Base-by-base conservation (phyloP, 2,329 filamentous ascomycete species). In the Aspergillus chevalieri region DNA sequence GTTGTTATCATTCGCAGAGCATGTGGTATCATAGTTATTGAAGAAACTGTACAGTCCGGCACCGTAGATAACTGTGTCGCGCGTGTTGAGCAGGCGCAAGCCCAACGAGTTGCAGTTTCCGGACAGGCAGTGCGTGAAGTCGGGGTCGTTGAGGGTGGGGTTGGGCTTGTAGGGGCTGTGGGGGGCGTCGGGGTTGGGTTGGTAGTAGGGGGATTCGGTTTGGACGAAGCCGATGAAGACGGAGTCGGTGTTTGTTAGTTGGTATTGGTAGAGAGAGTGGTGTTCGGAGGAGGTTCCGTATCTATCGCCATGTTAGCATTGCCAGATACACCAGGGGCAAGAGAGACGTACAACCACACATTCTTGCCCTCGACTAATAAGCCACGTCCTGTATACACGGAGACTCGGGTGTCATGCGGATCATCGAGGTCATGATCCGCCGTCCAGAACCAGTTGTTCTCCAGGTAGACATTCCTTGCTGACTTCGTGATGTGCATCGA, bases 361-460 rank as follows among this genome's bases (percentile, higher is more conserved):
- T 65, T 64, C 10, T 61, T 62, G 10, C 73, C 73, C 55, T 79
- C 75, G 22, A 80, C 61, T 9, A 78, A 59, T 41, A 82, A 58
- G 30, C 79, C 79, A 43, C 79, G 70, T 28, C 78, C 79, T 3
- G 71, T 72, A 55, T 75, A 82, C 14, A 82, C 60, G 10, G 77
- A 77, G 48, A 81, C 71, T 47, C 74, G 77, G 4, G 71, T 70
- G 57, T 77, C 74, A 36, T 62, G 62, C 9, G 68, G 57, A 55
- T 78, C 73, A 34, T 80, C 78, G n/a, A 79, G 65, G 53, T 81
- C 78, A 56, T 81, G 78, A 52, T 82, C 79, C 62, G 76, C 74
- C 0, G 72, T 72, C 75, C 76, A 78, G 15, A 77, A 56, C 76
- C 75, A 78, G 41, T 65, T 70, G 54, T 80, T 80, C 57, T 78